Conservation (phyloP, 768 basidiomycete genomes). For the Xerocomellus chrysenteron region DNA sequence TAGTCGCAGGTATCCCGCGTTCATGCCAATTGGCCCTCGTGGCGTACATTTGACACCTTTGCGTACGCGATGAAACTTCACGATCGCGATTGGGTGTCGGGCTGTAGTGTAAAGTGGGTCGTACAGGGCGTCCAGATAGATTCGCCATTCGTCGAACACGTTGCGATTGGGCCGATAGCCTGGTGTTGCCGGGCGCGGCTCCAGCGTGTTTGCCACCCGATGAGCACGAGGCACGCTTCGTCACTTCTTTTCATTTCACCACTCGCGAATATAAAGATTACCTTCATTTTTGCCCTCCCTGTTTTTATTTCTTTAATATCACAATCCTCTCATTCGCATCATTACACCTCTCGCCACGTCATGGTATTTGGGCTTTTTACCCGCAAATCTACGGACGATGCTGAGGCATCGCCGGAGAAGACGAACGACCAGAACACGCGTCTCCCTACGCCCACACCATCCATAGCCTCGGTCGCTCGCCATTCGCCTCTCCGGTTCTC, state of each 20-base stretch:
- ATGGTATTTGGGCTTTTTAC: constrained; percentile 46
- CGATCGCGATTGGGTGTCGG: too few species aligned
- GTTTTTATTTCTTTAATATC: constrained; percentile 11
- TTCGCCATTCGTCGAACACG: neutral
- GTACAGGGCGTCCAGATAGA: neutral
- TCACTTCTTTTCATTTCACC: constrained; percentile 14
- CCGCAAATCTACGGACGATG: constrained; percentile 30
- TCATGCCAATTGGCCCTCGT: neutral
- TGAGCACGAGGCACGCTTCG: constrained; percentile 16
- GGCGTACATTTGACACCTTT: neutral
- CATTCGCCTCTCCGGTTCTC: constrained; percentile 25
- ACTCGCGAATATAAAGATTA: constrained; percentile 6
- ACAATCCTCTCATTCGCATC: neutral
- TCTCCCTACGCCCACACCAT: constrained; percentile 56
- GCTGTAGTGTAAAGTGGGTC: neutral
- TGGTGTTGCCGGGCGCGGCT: constrained; percentile 7
- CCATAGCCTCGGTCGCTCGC: constrained; percentile 35
- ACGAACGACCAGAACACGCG: constrained; percentile 26
- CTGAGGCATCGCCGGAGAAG: constrained; percentile 7
- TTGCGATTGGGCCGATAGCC: neutral
- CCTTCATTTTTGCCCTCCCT: neutral
- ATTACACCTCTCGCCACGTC: neutral
- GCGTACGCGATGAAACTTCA: neutral
- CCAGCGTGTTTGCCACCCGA: constrained; percentile 18
- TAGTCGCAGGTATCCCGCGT: neutral